phyloP scores from a whole-genome alignment of 805 yeast genomes.

The Nakazawaea peltata region DNA sequence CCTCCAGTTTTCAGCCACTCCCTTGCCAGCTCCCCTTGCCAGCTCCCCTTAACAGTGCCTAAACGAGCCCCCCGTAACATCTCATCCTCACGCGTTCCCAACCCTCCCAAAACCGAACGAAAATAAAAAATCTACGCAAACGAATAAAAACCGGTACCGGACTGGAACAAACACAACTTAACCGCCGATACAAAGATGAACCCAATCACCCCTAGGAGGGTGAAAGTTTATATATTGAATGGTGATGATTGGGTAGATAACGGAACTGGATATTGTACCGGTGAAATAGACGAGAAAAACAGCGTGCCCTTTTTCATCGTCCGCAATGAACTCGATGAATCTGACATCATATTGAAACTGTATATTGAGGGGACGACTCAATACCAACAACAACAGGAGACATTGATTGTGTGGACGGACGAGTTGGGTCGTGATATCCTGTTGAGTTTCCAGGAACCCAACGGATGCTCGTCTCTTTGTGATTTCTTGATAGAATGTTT shows the following conservation, averaged over 20 bases:
- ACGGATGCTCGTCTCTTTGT: constrained; percentile 79
- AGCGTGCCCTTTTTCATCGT: constrained; percentile 58
- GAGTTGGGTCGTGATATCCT: constrained; percentile 68
- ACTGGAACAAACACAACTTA: not conserved
- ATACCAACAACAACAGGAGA: constrained; percentile 91
- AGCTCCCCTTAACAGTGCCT: no score
- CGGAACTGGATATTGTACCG: constrained; percentile 88
- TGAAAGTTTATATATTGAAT: constrained; percentile 79
- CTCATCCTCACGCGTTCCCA: not conserved
- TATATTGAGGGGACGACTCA: constrained; percentile 67
- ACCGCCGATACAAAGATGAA: constrained; percentile 8
- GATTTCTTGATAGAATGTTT: constrained; percentile 71
- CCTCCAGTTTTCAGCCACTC: no score
- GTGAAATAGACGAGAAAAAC: constrained; percentile 38
- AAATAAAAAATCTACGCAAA: no score
- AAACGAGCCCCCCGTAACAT: no score
- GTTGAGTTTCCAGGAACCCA: constrained; percentile 82
- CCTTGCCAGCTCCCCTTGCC: no score
- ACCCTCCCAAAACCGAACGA: no score
- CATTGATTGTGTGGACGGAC: constrained; percentile 92
- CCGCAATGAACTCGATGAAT: constrained; percentile 55
- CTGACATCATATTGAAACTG: constrained; percentile 54
- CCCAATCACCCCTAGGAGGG: constrained; percentile 55
- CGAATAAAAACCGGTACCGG: not conserved
- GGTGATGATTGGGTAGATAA: constrained; percentile 85